Evolutionary conservation across 805 yeast species (phyloP).

Genomic region (Spathaspora boniae): DNA sequence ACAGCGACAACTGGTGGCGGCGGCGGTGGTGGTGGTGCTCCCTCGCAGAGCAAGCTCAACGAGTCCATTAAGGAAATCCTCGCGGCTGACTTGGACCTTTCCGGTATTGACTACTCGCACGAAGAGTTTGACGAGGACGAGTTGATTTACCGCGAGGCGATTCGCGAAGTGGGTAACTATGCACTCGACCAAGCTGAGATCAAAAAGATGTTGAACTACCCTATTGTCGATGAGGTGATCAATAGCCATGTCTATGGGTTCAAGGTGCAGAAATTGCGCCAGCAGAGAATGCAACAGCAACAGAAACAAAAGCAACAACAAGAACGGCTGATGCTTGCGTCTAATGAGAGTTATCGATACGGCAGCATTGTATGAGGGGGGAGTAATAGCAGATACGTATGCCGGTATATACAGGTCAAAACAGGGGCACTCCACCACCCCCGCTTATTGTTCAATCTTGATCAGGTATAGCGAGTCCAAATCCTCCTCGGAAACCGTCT

Average conservation of each 20-base stretch:
- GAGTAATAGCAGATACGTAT: neutral
- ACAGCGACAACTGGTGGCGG: slow-evolving; percentile 6
- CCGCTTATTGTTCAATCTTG: slow-evolving; percentile 36
- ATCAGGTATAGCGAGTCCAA: slow-evolving; percentile 39
- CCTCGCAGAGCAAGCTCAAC: slow-evolving; percentile 2
- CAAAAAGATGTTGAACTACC: slow-evolving; percentile 36
- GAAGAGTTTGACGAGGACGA: slow-evolving; percentile 41
- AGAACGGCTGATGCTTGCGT: neutral
- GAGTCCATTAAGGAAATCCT: slow-evolving; percentile 4
- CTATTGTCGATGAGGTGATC: slow-evolving; percentile 41
- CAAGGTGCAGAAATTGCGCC: slow-evolving; percentile 36
- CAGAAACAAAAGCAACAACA: slow-evolving; percentile 6
- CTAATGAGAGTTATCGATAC: slow-evolving; percentile 17
- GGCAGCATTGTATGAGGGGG: slow-evolving; percentile 24
- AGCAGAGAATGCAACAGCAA: slow-evolving; percentile 8
- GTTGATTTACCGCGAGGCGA: slow-evolving; percentile 28
- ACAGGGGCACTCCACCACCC: too few relatives aligned
- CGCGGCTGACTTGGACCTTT: slow-evolving; percentile 7
- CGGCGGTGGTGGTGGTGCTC: slow-evolving; percentile 1
- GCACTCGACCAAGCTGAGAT: slow-evolving; percentile 31
- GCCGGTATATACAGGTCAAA: neutral
- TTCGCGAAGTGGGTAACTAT: slow-evolving; percentile 27
- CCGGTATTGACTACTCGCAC: slow-evolving; percentile 26
- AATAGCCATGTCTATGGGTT: slow-evolving; percentile 40
- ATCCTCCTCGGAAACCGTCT: slow-evolving; percentile 25